Evolutionary conservation across 1,284 basidiomycete genomes (phyloP).

Genomic region (Fistulinella cinereoalba): DNA sequence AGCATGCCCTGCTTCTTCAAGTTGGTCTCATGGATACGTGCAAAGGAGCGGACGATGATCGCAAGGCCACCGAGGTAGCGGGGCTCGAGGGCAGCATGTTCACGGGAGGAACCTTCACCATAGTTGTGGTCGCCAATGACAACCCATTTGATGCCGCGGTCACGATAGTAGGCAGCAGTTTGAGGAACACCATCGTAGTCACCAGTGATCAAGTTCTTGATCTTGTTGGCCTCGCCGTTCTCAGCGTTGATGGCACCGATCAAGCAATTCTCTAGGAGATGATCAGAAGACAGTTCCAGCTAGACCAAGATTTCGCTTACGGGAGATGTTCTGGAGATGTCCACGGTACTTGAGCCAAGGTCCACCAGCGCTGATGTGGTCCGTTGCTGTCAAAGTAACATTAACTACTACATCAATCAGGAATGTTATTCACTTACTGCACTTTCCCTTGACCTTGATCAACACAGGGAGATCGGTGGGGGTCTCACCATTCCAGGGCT

Average conservation of each 20-base stretch:
- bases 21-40: constrained; percentile 98
- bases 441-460: constrained; percentile 99
- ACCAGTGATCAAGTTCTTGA: constrained; percentile 90
- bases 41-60: constrained; percentile 93
- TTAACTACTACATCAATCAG: background rate
- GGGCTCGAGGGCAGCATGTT: constrained; percentile 97
- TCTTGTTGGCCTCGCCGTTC: constrained; percentile 94
- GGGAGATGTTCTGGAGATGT: constrained; percentile 97
- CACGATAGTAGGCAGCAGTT: constrained; percentile 86
- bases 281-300: background rate
- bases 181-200: constrained; percentile 85
- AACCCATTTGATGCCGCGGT: constrained; percentile 91
- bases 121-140: constrained; percentile 96
- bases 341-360: constrained; percentile 99
- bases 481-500: constrained; percentile 91
- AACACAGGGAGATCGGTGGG: constrained; percentile 87
- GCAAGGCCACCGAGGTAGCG: constrained; percentile 95
- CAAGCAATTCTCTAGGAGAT: constrained; percentile 80
- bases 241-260: constrained; percentile 96
- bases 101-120: constrained; percentile 97
- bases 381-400: constrained; percentile 51
- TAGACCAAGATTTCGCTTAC: constrained; percentile 39
- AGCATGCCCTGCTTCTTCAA: constrained; percentile 98
- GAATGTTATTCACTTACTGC: constrained; percentile 57
- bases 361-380: constrained; percentile 93